A percentile compares a stretch with the other conserved stretches of the same genome.
Evolutionary conservation across 73 alveolate species (phyloP).

Genomic region (Paramecium sonneborni): DNA sequence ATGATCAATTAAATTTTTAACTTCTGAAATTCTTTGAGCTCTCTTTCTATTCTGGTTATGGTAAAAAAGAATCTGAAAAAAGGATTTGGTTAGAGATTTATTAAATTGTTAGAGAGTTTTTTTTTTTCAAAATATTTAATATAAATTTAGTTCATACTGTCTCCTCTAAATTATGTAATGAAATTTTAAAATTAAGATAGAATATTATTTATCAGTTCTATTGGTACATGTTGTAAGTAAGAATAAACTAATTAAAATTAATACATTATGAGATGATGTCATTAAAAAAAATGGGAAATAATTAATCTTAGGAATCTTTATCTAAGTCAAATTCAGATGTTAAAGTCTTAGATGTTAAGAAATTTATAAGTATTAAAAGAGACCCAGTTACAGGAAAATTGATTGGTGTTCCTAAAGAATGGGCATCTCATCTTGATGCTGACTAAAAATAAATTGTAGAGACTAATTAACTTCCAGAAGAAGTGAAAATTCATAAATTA

Average conservation of each 20-base stretch:
- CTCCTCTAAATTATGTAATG: too few relatives aligned
- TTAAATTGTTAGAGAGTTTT: too few relatives aligned
- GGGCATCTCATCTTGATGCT: constrained; percentile 48
- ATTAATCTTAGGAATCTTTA: background rate
- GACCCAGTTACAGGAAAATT: constrained; percentile 60
- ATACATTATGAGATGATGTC: background rate
- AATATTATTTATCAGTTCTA: background rate
- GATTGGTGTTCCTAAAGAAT: constrained; percentile 61
- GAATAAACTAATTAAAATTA: background rate
- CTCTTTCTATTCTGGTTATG: too few relatives aligned
- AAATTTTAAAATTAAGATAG: background rate
- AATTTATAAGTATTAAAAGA: background rate
- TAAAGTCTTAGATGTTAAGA: constrained; percentile 42
- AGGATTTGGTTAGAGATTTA: too few relatives aligned
- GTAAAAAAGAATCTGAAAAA: too few relatives aligned
- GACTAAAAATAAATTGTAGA: constrained; percentile 23
- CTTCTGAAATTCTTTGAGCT: too few relatives aligned
- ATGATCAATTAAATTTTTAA: background rate
- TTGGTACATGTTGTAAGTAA: background rate
- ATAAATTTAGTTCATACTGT: too few relatives aligned
- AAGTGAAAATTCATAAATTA: constrained; percentile 42
- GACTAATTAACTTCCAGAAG: constrained; percentile 34
- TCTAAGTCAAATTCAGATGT: background rate
- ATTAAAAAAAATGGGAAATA: background rate
- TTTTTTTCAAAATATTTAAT: too few relatives aligned